A percentile compares a stretch with the other conserved stretches of the same genome.
phyloP scores from a whole-genome alignment of 2,329 filamentous ascomycete genomes.

The Trichoderma brevicompactum region DNA sequence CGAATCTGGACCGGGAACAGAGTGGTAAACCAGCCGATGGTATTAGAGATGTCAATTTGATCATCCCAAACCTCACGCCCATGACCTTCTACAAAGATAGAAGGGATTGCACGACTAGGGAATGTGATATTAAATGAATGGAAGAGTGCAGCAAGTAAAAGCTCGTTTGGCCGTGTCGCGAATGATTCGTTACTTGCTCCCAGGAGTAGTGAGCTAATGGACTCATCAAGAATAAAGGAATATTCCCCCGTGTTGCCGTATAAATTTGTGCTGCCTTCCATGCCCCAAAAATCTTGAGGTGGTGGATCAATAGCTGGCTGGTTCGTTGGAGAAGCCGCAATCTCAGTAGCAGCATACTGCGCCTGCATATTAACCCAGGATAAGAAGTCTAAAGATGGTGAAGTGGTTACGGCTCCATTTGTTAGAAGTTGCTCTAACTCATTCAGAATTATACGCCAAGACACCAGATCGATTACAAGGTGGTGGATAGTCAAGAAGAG shows the following conservation, averaged over 20 bases:
- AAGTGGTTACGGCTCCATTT: background rate
- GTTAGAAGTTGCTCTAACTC: constrained; percentile 27
- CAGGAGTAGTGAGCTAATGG: constrained; percentile 13
- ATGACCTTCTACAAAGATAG: constrained; percentile 41
- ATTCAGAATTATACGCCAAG: constrained; percentile 30
- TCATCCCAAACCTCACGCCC: constrained; percentile 41
- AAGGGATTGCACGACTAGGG: constrained; percentile 34
- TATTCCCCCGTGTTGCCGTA: background rate
- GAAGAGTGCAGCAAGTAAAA: constrained; percentile 34
- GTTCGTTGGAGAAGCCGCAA: no score
- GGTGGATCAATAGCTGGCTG: background rate
- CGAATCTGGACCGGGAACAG: constrained; percentile 36
- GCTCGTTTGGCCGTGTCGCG: constrained; percentile 28
- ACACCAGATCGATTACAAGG: constrained; percentile 31
- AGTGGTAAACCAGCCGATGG: constrained; percentile 46
- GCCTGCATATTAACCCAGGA: constrained; percentile 6
- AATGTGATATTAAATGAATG: constrained; percentile 37
- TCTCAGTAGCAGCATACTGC: background rate
- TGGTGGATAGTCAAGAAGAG: constrained; percentile 28
- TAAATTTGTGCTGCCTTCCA: background rate
- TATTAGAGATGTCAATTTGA: constrained; percentile 38
- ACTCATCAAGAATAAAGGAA: constrained; percentile 21
- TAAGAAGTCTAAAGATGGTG: background rate
- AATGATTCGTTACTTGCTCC: constrained; percentile 24
- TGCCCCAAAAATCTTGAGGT: constrained; percentile 8